These are phyloP conservation scores for Plasmopara halstedii DNA, from an alignment of 352 stramenopile genomes.

Conservation along the genomic window DNA sequence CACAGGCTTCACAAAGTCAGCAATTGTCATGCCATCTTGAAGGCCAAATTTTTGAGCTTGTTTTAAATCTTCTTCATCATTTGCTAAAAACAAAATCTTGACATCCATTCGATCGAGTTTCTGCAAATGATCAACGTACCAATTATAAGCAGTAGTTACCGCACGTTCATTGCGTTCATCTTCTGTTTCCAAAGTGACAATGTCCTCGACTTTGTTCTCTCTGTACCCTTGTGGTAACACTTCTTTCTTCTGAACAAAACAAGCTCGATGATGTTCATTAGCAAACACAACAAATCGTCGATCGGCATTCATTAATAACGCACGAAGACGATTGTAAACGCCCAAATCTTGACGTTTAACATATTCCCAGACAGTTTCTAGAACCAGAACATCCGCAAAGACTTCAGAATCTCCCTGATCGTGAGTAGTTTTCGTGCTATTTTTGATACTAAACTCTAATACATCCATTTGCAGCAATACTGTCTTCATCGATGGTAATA, in stretches of 20 bases:
- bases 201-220: background rate
- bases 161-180: slow-evolving; percentile 83
- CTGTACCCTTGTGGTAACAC: slow-evolving; percentile 20
- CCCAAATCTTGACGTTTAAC: slow-evolving; percentile 84
- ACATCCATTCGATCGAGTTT: slow-evolving; percentile 42
- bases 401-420: slow-evolving; percentile 20
- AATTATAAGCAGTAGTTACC: slow-evolving; percentile 73
- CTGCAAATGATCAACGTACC: slow-evolving; percentile 60
- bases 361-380: slow-evolving; percentile 88
- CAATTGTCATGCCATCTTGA: slow-evolving; percentile 44
- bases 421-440: slow-evolving; percentile 32
- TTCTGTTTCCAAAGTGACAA: slow-evolving; percentile 33
- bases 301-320: slow-evolving; percentile 76
- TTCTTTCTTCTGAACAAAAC: slow-evolving; percentile 58
- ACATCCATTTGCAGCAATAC: slow-evolving; percentile 87
- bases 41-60: slow-evolving; percentile 40
- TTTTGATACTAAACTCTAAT: slow-evolving; percentile 75
- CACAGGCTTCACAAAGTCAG: slow-evolving; percentile 48
- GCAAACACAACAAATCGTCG: slow-evolving; percentile 89
- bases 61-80: slow-evolving; percentile 51
- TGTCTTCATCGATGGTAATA: slow-evolving; percentile 88
- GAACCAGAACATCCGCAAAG: slow-evolving; percentile 82
- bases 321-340: slow-evolving; percentile 84
- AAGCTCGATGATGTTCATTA: slow-evolving; percentile 87
- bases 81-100: slow-evolving; percentile 53